Percentiles rank a stretch among this genome's conserved stretches.
These are phyloP conservation scores for Cordyceps javanica DNA, from an alignment of 2,329 filamentous ascomycete genomes.

Conservation along the genomic window DNA sequence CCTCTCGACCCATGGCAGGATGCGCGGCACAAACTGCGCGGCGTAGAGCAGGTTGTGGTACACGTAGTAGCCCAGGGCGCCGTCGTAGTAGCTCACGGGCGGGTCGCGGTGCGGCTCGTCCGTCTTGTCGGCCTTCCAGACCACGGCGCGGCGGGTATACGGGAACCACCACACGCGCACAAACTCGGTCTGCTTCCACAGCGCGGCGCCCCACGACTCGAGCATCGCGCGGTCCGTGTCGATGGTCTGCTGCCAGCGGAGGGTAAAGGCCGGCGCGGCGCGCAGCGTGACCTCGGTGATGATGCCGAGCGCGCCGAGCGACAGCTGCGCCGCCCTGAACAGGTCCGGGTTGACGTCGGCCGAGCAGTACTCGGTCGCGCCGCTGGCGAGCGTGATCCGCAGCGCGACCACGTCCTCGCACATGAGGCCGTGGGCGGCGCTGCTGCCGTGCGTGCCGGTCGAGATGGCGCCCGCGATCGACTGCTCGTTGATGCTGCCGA, in stretches of 20 bases:
- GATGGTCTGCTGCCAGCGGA: slow-evolving; percentile 80
- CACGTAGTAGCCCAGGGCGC: slow-evolving; percentile 73
- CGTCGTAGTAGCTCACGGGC: slow-evolving; percentile 71
- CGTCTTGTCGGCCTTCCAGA: slow-evolving; percentile 84
- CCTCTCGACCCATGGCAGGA: slow-evolving; percentile 88
- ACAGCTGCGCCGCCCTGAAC: slow-evolving; percentile 82
- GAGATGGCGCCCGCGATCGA: slow-evolving; percentile 87
- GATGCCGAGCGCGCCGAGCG: slow-evolving; percentile 83
- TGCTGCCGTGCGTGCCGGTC: slow-evolving; percentile 90
- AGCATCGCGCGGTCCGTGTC: slow-evolving; percentile 64
- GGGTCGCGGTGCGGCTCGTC: slow-evolving; percentile 53
- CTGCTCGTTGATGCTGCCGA: slow-evolving; percentile 93
- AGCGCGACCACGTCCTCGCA: slow-evolving; percentile 71
- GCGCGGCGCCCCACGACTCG: slow-evolving; percentile 59
- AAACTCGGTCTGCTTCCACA: slow-evolving; percentile 85
- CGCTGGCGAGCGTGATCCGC: slow-evolving; percentile 76
- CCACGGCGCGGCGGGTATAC: slow-evolving; percentile 78
- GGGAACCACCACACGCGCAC: slow-evolving; percentile 97
- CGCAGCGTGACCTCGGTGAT: slow-evolving; percentile 84
- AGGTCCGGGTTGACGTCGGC: slow-evolving; percentile 66
- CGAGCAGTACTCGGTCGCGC: slow-evolving; percentile 64
- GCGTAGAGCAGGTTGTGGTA: slow-evolving; percentile 88
- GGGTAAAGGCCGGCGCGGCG: slow-evolving; percentile 72
- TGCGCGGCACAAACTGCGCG: slow-evolving; percentile 67
- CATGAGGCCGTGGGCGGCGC: slow-evolving; percentile 73